Conservation (phyloP, 768 basidiomycete genomes). For the Serendipita sp. region DNA sequence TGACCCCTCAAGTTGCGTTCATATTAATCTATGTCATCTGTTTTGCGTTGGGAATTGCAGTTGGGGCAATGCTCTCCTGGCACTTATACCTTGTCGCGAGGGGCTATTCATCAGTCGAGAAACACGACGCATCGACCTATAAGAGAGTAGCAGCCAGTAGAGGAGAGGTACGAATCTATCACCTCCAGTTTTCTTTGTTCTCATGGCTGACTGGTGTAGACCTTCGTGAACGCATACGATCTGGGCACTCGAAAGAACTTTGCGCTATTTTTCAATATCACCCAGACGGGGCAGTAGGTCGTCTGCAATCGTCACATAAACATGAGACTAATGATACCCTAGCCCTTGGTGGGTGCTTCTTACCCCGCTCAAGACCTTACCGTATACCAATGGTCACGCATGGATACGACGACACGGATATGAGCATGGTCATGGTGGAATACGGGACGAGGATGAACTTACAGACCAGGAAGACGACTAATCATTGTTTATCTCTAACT, state of each 20-base stretch:
- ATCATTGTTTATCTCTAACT: not conserved
- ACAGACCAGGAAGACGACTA: conserved; percentile 52
- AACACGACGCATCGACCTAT: conserved; percentile 74
- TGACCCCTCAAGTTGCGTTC: conserved; percentile 51
- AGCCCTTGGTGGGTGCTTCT: conserved; percentile 70
- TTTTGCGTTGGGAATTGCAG: conserved; percentile 55
- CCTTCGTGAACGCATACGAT: conserved; percentile 84
- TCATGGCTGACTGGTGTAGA: conserved; percentile 22
- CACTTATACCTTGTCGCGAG: conserved; percentile 53
- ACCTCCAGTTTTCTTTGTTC: not conserved
- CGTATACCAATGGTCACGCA: conserved; percentile 67
- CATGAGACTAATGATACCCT: not conserved
- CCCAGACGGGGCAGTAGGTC: conserved; percentile 64
- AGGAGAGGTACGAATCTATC: conserved; percentile 39
- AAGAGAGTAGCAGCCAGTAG: conserved; percentile 46
- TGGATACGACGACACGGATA: conserved; percentile 63
- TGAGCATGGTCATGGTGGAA: conserved; percentile 35
- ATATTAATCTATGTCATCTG: conserved; percentile 63
- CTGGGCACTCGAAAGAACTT: conserved; percentile 59
- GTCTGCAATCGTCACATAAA: not conserved
- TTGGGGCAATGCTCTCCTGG: conserved; percentile 54
- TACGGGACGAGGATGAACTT: conserved; percentile 66
- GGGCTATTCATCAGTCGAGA: conserved; percentile 83
- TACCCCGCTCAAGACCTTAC: conserved; percentile 60
- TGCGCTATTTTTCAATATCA: conserved; percentile 74